Evolutionary conservation across 495 filamentous ascomycete genomes (phyloP).

Genomic region (Podospora bellae-mahoneyi): DNA sequence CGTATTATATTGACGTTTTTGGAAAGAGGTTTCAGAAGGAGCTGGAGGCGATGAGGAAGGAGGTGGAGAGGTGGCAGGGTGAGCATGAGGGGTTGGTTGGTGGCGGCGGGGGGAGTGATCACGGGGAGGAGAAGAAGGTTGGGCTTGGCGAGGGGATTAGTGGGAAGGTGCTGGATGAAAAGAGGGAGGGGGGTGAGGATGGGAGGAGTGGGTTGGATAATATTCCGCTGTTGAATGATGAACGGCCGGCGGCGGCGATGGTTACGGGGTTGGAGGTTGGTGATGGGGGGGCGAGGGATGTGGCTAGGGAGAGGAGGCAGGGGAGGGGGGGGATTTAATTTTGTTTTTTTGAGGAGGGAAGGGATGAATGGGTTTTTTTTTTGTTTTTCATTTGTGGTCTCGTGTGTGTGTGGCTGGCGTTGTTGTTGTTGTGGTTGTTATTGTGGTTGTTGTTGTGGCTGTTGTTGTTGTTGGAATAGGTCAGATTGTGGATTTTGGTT

Average conservation of each 20-base stretch:
- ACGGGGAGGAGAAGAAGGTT: conserved; percentile 23
- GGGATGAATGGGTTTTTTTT: background rate
- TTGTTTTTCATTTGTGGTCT: background rate
- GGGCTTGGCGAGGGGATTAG: conserved; percentile 24
- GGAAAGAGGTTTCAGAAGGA: conserved; percentile 96
- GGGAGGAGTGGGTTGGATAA: conserved; percentile 45
- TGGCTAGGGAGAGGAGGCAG: conserved; percentile 42
- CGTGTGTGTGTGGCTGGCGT: background rate
- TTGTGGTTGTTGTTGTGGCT: background rate
- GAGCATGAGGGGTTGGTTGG: conserved; percentile 38
- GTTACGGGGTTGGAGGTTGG: conserved; percentile 40
- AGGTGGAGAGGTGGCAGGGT: conserved; percentile 85
- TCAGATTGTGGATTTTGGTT: background rate
- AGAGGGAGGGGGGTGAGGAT: conserved; percentile 15
- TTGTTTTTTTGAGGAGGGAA: conserved; percentile 10
- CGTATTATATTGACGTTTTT: conserved; percentile 96
- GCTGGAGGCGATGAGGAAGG: conserved; percentile 81
- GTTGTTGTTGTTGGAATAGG: background rate
- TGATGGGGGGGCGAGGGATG: conserved; percentile 37
- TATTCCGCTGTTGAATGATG: conserved; percentile 54
- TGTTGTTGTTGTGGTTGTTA: too few relatives aligned
- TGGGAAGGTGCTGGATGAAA: conserved; percentile 17
- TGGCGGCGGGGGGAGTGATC: conserved; percentile 26
- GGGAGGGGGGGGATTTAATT: conserved; percentile 10
- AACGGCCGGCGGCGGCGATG: conserved; percentile 31